These are phyloP conservation scores for Cladosporium sphaerospermum DNA, from an alignment of 2,329 filamentous ascomycete species.

Conservation along the genomic window DNA sequence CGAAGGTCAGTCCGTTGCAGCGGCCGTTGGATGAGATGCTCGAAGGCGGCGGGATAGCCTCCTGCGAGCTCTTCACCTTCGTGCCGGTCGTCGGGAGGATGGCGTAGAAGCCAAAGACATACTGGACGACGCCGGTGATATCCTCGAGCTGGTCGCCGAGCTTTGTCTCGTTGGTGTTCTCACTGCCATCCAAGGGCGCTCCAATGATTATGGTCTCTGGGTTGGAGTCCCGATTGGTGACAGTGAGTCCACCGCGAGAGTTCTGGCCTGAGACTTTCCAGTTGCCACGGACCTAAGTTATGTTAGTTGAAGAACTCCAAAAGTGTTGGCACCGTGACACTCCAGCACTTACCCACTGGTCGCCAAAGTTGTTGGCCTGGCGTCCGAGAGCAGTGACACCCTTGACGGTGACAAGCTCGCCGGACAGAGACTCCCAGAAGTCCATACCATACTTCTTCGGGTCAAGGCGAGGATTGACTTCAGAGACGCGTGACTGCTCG, in stretches of 20 bases:
- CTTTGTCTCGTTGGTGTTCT: constrained; percentile 53
- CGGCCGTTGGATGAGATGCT: constrained; percentile 49
- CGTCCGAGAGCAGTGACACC: constrained; percentile 11
- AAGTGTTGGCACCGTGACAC: neutral
- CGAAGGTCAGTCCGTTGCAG: constrained; percentile 58
- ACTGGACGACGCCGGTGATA: constrained; percentile 62
- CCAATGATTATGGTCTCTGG: constrained; percentile 64
- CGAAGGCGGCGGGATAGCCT: constrained; percentile 42
- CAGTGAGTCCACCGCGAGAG: constrained; percentile 57
- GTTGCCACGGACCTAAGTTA: constrained; percentile 59
- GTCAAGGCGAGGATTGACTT: constrained; percentile 54
- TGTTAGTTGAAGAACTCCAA: neutral
- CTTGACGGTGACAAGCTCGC: constrained; percentile 60
- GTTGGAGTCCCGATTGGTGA: constrained; percentile 58
- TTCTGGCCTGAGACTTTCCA: constrained; percentile 61
- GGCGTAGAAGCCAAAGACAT: constrained; percentile 63
- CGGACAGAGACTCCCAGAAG: constrained; percentile 66
- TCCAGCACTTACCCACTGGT: constrained; percentile 30
- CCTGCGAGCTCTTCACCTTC: constrained; percentile 37
- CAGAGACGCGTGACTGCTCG: constrained; percentile 52
- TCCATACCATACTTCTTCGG: constrained; percentile 60
- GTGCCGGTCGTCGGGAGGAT: constrained; percentile 59
- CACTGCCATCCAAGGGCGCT: constrained; percentile 57
- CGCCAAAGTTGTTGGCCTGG: constrained; percentile 54
- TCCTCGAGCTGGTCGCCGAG: constrained; percentile 60